Base-by-base conservation (phyloP, 2,329 filamentous ascomycete species). In the Pseudogymnoascus sp. region DNA sequence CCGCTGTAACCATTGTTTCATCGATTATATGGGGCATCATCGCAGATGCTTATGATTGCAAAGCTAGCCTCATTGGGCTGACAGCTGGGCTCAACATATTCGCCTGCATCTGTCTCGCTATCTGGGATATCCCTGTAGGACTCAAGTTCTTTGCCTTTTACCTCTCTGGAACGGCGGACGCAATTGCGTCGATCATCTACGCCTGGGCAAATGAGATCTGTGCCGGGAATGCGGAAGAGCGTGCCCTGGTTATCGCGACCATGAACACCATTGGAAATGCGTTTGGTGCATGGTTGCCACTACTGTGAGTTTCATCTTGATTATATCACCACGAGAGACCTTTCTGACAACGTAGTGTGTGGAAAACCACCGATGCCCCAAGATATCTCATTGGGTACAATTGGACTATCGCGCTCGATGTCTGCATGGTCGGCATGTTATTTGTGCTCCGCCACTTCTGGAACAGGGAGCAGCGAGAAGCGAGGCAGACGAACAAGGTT, bases 201-300 rank as follows among this genome's bases (percentile, higher is more conserved):
- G 72, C 72, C 4, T 73, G 70, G 71, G 64, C 72, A 35, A 73
- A 73, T 61, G 68, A 65, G 5, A 72, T 70, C 5, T 68, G 72
- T 5, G 70, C 69, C 21, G 69, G 70, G 35, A 72, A 72, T 55
- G 70, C 72, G 21, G 71, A 71, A 13, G 71, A 73, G 61, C 67
- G 72, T 8, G 71, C 71, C 0, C 64, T 73, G 12, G 69, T 72
- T 58, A 72, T 73, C 27, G 71, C 68, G 45, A 74, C 60, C 27
- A 74, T 70, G 74, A 74, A 70, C 69, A 75, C 73, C 0, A 62
- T 75, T 15, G 73, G 73, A 1, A 70, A 71, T 66, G 67, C 69
- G 1, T 70, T 71, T 64, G 69, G 69, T 27, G 66, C 69, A 45
- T 71, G 69, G 68, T 62, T 70, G 37, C 69, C 68, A 13, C 63